phyloP scores from a whole-genome alignment of 495 filamentous ascomycete genomes.

The Aspergillus wentii region DNA sequence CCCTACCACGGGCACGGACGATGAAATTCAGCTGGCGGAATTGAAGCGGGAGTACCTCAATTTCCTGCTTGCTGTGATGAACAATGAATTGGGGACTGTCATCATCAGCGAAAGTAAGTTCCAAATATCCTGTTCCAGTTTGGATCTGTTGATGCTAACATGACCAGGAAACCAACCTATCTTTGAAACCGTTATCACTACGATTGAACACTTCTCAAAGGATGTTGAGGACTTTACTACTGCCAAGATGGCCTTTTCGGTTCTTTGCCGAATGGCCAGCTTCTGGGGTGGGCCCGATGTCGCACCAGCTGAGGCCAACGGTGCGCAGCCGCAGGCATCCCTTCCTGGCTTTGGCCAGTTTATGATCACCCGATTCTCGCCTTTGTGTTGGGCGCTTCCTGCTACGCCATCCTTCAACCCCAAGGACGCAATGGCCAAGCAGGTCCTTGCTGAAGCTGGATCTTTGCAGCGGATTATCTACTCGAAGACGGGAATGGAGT shows the following conservation, averaged over 20 bases:
- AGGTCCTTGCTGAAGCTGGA: constrained; percentile 80
- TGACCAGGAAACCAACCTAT: constrained; percentile 69
- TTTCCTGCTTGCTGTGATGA: constrained; percentile 80
- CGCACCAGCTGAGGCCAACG: constrained; percentile 47
- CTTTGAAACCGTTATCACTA: constrained; percentile 80
- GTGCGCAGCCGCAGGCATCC: constrained; percentile 31
- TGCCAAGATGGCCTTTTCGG: constrained; percentile 78
- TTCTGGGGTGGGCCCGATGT: constrained; percentile 85
- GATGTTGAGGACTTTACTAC: constrained; percentile 70
- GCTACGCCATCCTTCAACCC: constrained; percentile 70
- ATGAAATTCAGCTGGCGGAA: constrained; percentile 89
- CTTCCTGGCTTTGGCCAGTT: constrained; percentile 92
- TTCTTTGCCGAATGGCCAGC: constrained; percentile 70
- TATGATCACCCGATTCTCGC: constrained; percentile 82
- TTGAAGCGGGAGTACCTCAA: constrained; percentile 88
- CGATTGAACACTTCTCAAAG: constrained; percentile 76
- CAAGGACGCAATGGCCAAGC: constrained; percentile 77
- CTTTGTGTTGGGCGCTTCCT: constrained; percentile 81
- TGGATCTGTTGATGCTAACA: constrained; percentile 1
- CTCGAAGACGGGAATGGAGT: constrained; percentile 69
- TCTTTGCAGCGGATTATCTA: constrained; percentile 82
- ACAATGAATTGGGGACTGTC: constrained; percentile 82
- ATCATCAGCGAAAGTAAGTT: constrained; percentile 72
- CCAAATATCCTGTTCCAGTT: constrained; percentile 2
- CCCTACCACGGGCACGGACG: constrained; percentile 86